Percentiles rank a stretch among this genome's conserved stretches.
phyloP scores from a whole-genome alignment of 495 filamentous ascomycete genomes.

The Annulohypoxylon maeteangense region DNA sequence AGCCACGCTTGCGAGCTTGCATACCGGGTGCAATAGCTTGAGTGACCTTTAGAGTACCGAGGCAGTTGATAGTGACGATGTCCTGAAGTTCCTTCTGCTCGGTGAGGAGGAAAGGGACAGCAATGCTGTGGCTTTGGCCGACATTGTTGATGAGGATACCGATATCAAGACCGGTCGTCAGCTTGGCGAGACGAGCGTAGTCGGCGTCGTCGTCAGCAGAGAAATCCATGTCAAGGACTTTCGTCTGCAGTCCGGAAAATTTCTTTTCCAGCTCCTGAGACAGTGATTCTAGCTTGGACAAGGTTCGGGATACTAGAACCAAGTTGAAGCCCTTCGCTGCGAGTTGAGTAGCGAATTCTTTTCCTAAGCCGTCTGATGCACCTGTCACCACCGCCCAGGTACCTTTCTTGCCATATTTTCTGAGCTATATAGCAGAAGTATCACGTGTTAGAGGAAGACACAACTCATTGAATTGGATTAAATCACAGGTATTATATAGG shows the following conservation, averaged over 20 bases:
- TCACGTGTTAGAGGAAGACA: slow-evolving; percentile 8
- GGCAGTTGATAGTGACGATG: slow-evolving; percentile 95
- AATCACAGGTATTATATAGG: background rate
- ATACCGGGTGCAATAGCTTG: slow-evolving; percentile 86
- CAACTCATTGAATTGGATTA: background rate
- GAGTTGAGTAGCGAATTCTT: slow-evolving; percentile 92
- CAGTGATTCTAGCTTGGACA: slow-evolving; percentile 84
- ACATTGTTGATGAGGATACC: slow-evolving; percentile 97
- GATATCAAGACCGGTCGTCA: slow-evolving; percentile 79
- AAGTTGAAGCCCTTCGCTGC: slow-evolving; percentile 93
- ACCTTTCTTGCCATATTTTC: slow-evolving; percentile 88
- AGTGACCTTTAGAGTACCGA: slow-evolving; percentile 86
- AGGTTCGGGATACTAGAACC: slow-evolving; percentile 91
- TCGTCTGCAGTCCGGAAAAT: slow-evolving; percentile 72
- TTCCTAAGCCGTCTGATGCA: slow-evolving; percentile 95
- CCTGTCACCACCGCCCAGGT: slow-evolving; percentile 96
- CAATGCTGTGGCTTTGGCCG: slow-evolving; percentile 90
- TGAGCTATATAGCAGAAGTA: slow-evolving; percentile 67
- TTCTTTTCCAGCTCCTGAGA: slow-evolving; percentile 77
- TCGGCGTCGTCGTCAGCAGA: slow-evolving; percentile 77
- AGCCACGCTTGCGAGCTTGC: slow-evolving; percentile 79
- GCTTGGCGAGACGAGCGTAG: slow-evolving; percentile 74
- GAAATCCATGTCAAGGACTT: slow-evolving; percentile 91
- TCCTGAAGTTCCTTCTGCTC: slow-evolving; percentile 78
- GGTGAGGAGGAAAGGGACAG: slow-evolving; percentile 86